Percentiles rank a stretch among this genome's conserved stretches.
Conservation (phyloP, 495 filamentous ascomycete genomes). For the Neurospora sp. region DNA sequence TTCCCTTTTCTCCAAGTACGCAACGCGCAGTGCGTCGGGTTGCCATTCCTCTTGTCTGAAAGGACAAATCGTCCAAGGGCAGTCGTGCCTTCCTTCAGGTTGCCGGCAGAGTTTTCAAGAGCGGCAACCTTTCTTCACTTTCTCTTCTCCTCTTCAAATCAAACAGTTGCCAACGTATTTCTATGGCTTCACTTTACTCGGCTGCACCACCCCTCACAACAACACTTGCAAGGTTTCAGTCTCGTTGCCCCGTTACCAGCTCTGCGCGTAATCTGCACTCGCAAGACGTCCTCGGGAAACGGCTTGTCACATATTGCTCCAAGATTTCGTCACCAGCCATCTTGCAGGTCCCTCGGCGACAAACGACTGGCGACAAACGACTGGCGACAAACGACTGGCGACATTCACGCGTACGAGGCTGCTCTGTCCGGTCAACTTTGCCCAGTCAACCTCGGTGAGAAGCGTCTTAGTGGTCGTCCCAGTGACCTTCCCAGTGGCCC, state of each 20-base stretch:
- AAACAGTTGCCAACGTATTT: not conserved
- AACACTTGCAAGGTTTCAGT: not conserved
- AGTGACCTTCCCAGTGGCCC: not conserved
- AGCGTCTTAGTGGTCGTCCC: not conserved
- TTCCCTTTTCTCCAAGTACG: not conserved
- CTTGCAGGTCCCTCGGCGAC: not conserved
- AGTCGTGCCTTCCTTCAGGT: not conserved
- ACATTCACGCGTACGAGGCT: not conserved
- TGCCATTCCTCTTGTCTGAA: not conserved
- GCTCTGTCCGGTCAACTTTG: not conserved
- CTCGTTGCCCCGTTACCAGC: not conserved
- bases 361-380: not conserved
- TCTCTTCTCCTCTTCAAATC: not conserved
- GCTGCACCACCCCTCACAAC: not conserved
- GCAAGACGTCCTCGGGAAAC: not conserved
- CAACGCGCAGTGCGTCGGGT: not conserved
- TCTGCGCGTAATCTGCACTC: not conserved
- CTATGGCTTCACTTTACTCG: not conserved
- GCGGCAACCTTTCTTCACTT: not conserved
- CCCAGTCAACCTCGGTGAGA: not conserved
- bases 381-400: not conserved
- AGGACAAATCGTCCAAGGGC: not conserved
- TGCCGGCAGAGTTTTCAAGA: not conserved
- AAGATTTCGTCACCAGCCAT: not conserved
- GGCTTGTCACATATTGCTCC: not conserved